Conservation (phyloP, 164 flowering plant genomes). For the Stephania japonica region DNA sequence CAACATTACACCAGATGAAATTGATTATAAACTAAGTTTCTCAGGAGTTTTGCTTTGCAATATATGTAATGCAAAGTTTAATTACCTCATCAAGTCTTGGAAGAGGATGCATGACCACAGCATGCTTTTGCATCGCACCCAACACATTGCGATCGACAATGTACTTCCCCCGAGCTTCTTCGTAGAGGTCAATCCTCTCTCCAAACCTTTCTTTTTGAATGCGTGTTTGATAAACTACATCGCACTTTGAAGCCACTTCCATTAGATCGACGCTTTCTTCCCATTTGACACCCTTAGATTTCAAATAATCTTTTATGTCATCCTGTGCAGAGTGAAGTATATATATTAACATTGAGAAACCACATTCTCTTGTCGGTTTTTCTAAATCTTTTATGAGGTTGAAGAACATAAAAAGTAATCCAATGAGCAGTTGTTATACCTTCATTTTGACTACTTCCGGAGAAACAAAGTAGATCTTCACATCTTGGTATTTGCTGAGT, state of each 20-base stretch:
- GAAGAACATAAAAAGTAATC: background rate
- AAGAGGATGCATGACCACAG: conserved; percentile 94
- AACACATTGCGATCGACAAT: conserved; percentile 59
- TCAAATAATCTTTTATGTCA: conserved; percentile 85
- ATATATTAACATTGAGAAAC: background rate
- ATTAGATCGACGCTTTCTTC: conserved; percentile 81
- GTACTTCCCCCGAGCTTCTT: conserved; percentile 93
- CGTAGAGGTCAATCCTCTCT: conserved; percentile 74
- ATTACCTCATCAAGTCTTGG: conserved; percentile 99
- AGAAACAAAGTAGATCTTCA: conserved; percentile 86
- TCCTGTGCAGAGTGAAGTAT: conserved; percentile 36
- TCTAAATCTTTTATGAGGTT: background rate
- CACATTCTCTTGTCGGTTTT: background rate
- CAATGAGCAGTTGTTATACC: conserved; percentile 31
- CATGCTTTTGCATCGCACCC: conserved; percentile 77
- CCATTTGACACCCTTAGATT: conserved; percentile 75
- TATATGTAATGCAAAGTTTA: conserved; percentile 6
- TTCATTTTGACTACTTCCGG: conserved; percentile 96
- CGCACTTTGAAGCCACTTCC: conserved; percentile 92
- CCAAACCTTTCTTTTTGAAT: conserved; percentile 91
- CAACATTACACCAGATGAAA: background rate
- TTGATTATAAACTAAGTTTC: background rate
- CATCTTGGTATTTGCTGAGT: conserved; percentile 74
- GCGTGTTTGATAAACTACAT: conserved; percentile 97
- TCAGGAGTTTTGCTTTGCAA: background rate